Conservation (phyloP, 371 early-diverging fungal species). For the Apophysomyces ossiformis region DNA sequence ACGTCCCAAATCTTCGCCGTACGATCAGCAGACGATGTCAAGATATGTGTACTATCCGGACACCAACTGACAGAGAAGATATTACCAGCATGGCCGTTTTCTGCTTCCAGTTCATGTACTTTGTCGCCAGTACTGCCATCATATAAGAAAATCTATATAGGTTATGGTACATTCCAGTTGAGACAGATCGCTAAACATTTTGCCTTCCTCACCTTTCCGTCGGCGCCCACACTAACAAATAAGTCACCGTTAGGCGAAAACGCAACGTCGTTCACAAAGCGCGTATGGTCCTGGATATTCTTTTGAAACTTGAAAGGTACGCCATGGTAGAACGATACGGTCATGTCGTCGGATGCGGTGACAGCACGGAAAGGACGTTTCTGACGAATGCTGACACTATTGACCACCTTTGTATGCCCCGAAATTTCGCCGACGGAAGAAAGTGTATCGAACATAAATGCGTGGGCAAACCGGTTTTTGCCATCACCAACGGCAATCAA, state of each 20-base stretch:
- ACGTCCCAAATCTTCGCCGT: constrained; percentile 96
- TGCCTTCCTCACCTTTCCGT: constrained; percentile 70
- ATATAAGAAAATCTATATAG: constrained; percentile 67
- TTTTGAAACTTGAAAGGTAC: constrained; percentile 87
- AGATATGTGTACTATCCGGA: constrained; percentile 74
- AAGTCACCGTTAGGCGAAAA: constrained; percentile 86
- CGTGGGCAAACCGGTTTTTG: constrained; percentile 88
- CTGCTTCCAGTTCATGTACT: constrained; percentile 65
- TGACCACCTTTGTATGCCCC: constrained; percentile 89
- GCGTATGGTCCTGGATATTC: constrained; percentile 77
- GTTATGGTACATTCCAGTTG: constrained; percentile 46
- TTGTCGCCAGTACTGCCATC: constrained; percentile 91
- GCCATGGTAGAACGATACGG: constrained; percentile 89
- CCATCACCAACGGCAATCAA: constrained; percentile 96
- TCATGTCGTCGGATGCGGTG: constrained; percentile 91
- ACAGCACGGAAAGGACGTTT: constrained; percentile 92
- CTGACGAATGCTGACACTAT: constrained; percentile 83
- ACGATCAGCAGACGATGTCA: constrained; percentile 87
- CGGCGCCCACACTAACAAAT: constrained; percentile 88
- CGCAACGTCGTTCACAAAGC: constrained; percentile 88
- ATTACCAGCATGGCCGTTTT: constrained; percentile 76
- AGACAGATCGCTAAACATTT: background rate
- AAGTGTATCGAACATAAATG: constrained; percentile 87
- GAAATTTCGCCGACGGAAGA: constrained; percentile 92
- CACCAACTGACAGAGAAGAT: constrained; percentile 90